A percentile compares a stretch with the other conserved stretches of the same genome.
phyloP scores from a whole-genome alignment of 2,329 filamentous ascomycete species.

The Phialophora macrospora region DNA sequence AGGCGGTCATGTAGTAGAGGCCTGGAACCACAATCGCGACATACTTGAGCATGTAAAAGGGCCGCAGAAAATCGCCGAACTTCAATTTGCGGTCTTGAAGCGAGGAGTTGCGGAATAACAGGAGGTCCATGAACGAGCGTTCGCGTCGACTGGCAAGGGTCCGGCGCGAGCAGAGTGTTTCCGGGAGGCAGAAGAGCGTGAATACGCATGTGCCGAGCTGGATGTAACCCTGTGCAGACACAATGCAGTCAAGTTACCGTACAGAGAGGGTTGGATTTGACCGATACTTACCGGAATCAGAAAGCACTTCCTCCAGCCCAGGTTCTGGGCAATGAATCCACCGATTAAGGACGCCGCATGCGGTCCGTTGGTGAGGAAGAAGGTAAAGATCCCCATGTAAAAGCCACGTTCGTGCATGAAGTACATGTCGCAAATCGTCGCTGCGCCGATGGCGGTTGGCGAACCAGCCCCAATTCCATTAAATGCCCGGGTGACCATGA shows the following conservation, averaged over 20 bases:
- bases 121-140: slow-evolving; percentile 22
- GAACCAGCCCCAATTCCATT: slow-evolving; percentile 33
- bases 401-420: slow-evolving; percentile 47
- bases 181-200: slow-evolving; percentile 34
- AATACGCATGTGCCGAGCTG: slow-evolving; percentile 32
- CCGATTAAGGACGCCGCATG: slow-evolving; percentile 38
- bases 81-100: slow-evolving; percentile 26
- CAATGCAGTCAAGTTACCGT: not conserved
- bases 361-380: slow-evolving; percentile 40
- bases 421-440: slow-evolving; percentile 69
- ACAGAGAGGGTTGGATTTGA: not conserved
- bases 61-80: slow-evolving; percentile 38
- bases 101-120: slow-evolving; percentile 23
- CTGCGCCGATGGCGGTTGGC: slow-evolving; percentile 58
- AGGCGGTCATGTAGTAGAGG: slow-evolving; percentile 40
- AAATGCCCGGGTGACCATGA: slow-evolving; percentile 33
- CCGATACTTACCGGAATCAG: slow-evolving; percentile 27
- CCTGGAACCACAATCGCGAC: slow-evolving; percentile 39
- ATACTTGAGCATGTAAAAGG: slow-evolving; percentile 41
- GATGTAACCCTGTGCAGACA: slow-evolving; percentile 24
- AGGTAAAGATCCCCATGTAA: slow-evolving; percentile 33
- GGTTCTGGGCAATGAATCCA: slow-evolving; percentile 37
- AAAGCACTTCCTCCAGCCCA: slow-evolving; percentile 38
- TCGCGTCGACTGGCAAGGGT: slow-evolving; percentile 14
- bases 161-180: slow-evolving; percentile 28